phyloP scores from a whole-genome alignment of 2,329 filamentous ascomycete species.

The Chaetomiaceae sp. region DNA sequence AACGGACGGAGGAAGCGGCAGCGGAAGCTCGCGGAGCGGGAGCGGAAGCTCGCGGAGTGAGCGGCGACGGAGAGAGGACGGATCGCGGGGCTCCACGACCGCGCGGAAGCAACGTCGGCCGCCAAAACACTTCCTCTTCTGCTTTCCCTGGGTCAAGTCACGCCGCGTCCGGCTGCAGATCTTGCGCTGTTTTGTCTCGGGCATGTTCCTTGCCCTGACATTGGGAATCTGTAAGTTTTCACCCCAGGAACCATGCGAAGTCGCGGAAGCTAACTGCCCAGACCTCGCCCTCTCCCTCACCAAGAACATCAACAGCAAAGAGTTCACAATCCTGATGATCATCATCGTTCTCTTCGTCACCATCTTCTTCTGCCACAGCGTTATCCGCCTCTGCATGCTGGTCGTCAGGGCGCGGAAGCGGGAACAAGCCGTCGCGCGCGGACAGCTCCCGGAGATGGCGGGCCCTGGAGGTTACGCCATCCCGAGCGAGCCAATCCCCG shows the following conservation, averaged over 20 bases:
- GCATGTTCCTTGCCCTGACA: constrained; percentile 53
- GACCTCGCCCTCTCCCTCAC: constrained; percentile 70
- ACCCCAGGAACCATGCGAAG: too few species aligned
- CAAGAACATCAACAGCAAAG: constrained; percentile 56
- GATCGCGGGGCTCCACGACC: constrained; percentile 11
- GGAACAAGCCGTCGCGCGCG: constrained; percentile 27
- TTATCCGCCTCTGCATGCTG: constrained; percentile 68
- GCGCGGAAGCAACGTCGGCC: constrained; percentile 22
- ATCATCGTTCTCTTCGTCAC: constrained; percentile 69
- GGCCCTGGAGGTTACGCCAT: constrained; percentile 62
- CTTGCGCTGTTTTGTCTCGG: constrained; percentile 60
- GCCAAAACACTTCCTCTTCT: constrained; percentile 47
- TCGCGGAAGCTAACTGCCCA: constrained; percentile 36
- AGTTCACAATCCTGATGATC: constrained; percentile 76
- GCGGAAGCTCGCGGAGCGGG: constrained; percentile 6
- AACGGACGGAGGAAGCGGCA: constrained; percentile 7
- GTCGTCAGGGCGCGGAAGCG: constrained; percentile 43
- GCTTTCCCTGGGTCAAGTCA: constrained; percentile 53
- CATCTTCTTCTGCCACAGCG: constrained; percentile 74
- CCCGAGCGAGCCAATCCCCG: constrained; percentile 68
- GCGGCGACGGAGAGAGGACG: constrained; percentile 10
- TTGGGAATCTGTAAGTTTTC: constrained; percentile 65
- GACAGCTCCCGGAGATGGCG: constrained; percentile 39
- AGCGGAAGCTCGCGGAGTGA: constrained; percentile 7
- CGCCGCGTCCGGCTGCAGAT: constrained; percentile 50